Base-by-base conservation (phyloP, 495 filamentous ascomycete genomes). In the Penicillium salamii region DNA sequence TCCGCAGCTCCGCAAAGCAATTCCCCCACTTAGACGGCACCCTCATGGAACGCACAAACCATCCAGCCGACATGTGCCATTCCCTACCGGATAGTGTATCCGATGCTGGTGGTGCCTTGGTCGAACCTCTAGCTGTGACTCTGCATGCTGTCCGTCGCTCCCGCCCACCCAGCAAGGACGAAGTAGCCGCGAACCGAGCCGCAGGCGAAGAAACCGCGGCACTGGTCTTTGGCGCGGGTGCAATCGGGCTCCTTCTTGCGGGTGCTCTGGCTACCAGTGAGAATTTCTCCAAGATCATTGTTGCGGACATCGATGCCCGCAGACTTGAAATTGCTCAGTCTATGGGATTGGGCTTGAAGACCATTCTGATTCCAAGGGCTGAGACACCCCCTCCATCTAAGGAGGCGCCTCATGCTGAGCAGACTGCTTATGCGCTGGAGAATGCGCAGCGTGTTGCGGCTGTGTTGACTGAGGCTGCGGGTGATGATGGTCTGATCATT, bases 11-110 rank as follows among this genome's bases (percentile, higher is more conserved):
- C 38, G 90, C 89, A 13, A 91, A 91, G 70, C 67, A 74, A 23
- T 85, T 84, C 65, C 87, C 88, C 3, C 89, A 95, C 56, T 77
- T 82, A 17, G 89, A 95, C 69, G 89, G 90, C 13, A 95, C 89
- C 11, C 72, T 95, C 39, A 89, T 91, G 74, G 84, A 87, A 49
- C 75, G 78, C 47, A 83, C 91, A 31, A 88, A 86, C 60, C 88
- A 91, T 61, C 88, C 88, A 0, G 87, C 83, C 7, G 69, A 64
- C 20, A 55, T 69, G 55, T 60, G 60, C 50, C 58, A 71, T 50
- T 83, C 79, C 48, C 74, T 95, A 0, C 90, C 89, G 0, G 68
- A 75, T 0, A 54, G 55, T 8, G 74, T 92, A 2, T 80, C 83
- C 2, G 76, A 84, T 32, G 81, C 83, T 17, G 74, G 84, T 13